Conservation (phyloP, 345 rosid species). For the Luvunga scandens region DNA sequence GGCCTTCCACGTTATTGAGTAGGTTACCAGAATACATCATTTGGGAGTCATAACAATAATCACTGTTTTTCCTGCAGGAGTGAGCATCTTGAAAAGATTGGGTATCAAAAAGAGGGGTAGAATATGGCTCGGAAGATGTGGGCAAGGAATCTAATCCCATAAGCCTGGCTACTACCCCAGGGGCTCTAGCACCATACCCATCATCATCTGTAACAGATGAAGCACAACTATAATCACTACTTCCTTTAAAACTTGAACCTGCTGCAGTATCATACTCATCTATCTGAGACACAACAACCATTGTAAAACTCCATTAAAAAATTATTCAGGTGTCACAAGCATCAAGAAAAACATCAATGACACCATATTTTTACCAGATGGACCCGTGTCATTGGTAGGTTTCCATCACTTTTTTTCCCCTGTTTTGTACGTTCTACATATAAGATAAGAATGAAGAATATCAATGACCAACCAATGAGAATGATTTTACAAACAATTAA, state of each 20-base stretch:
- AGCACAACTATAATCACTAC: conserved; percentile 80
- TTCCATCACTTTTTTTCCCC: conserved; percentile 63
- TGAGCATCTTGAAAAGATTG: conserved; percentile 52
- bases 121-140: conserved; percentile 52
- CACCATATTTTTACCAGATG: conserved; percentile 35
- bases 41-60: conserved; percentile 43
- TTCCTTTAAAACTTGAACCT: conserved; percentile 46
- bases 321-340: conserved; percentile 1
- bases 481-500: not conserved
- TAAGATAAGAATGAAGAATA: not conserved
- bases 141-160: conserved; percentile 96
- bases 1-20: conserved; percentile 42
- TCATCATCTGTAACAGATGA: conserved; percentile 94
- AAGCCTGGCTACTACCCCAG: conserved; percentile 92
- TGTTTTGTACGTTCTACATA: conserved; percentile 51
- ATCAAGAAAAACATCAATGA: conserved; percentile 3
- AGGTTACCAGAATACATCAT: conserved; percentile 53
- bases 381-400: conserved; percentile 56
- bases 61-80: conserved; percentile 45
- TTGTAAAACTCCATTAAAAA: not conserved
- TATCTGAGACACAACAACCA: conserved; percentile 37
- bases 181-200: conserved; percentile 69
- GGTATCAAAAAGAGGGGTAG: conserved; percentile 55
- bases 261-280: conserved; percentile 65
- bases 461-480: conserved; percentile 9